Base-by-base conservation (phyloP, 371 early-diverging fungal genomes). In the Massospora cicadina region DNA sequence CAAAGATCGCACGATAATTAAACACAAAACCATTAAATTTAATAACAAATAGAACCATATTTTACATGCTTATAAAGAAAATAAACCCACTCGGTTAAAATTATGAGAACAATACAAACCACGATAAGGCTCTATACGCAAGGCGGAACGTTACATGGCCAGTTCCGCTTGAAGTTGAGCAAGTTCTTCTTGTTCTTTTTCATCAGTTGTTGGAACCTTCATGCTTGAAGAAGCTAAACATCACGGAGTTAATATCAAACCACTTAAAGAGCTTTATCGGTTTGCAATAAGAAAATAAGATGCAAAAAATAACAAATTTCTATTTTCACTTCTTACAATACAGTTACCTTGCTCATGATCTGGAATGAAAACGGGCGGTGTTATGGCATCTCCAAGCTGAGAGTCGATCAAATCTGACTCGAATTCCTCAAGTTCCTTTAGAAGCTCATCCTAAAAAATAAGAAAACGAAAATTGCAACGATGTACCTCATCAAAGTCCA, bases 381-480 rank as follows among this genome's bases (percentile, higher is more conserved):
- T 70, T 65, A 84, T 81, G 3, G 87, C 87, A 55, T 84, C 85
- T 63, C 93, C 75, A 71, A 97, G 82, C 76, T 88, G 81, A 58
- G 79, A 80, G 73, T 95, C 93, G 66, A 95, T 72, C 66, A 90
- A 89, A 71, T 92, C 92, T 78, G 95, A 94, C 71, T 95, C 96
- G 55, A 98, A 76, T 68, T 82, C 83, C 68, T 95, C 96, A 64
- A 98, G 78, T 73, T 98, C 98, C 29, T 81, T 85, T 55, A 81
- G 77, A 61, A 98, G 77, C 69, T 98, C 98, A 65, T 94, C 93
- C 76, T 81, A 69, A 29, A 67, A 58, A 17, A 29, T 1, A 21
- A 25, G n/a, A 12, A 30, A 21, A 10, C 17, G 21, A 12, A 12
- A 27, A 55, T 24, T 27, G 30, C 23, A 5, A 61, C 23, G 55